Evolutionary conservation across 2,329 filamentous ascomycete genomes (phyloP), one percentile per base, ranked within the genome.

Genomic region (Bipolaris oryzae): DNA sequence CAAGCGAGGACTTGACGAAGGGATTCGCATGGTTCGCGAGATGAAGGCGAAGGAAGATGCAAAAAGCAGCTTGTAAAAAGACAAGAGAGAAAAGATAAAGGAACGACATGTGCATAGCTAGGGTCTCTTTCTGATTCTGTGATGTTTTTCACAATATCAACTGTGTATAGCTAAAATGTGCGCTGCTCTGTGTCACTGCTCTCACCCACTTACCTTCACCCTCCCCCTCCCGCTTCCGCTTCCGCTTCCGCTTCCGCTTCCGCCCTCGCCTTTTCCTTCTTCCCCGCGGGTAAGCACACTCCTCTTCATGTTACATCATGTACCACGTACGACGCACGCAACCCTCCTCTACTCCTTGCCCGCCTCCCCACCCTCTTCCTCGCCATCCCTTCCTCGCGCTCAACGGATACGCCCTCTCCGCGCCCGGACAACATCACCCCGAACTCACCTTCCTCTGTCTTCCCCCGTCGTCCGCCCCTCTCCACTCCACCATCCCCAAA

Each of bases 1-100:
- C 9, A 72, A 69, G 55, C 63, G 59, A 34, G 69, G 72, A 15
- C 44, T 75, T 1, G 64, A 75, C n/a, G 62, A 66, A 16, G 72
- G 72, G 9, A 55, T 73, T 16, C 49, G 49, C 1, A 69, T 68
- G 61, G 67, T 74, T 5, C 49, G 67, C 3, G 55, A 61, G 35
- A 60, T 74, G 58, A 70, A 74, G 33, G 66, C 62, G 34, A 63
- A 60, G n/a, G 66, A 74, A 47, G 6, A 18, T 3, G 7, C 54
- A n/a, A 67, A 50, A 45, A 74, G 70, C 46, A 69, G 35, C 25
- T 50, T 72, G 43, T 72, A 47, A 64, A 16, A 20, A 15, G 16
- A 13, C 25, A 9, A 31, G 10, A 20, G 3, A 1, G 21, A 4
- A 31, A 44, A 44, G 15, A 1, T 4, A 44, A 28, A 20, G 9